These are phyloP conservation scores for Gyromitra esculenta DNA, from an alignment of 2,329 filamentous ascomycete genomes.

Conservation along the genomic window DNA sequence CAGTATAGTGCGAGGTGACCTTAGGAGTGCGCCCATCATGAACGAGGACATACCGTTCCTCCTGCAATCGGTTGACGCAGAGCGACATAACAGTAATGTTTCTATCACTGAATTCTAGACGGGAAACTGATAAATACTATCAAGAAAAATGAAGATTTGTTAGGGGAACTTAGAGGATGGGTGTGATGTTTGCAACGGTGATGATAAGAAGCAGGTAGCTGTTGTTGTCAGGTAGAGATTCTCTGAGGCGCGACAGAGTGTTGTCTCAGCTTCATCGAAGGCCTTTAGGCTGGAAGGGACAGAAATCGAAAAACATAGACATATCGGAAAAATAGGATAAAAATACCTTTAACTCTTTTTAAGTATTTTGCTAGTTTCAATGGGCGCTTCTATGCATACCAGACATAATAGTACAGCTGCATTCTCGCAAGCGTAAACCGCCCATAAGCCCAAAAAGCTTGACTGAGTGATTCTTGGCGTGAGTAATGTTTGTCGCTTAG, in stretches of 20 bases:
- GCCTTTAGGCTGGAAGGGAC: not conserved
- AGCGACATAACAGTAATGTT: slow-evolving; percentile 73
- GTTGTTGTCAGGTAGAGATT: slow-evolving; percentile 10
- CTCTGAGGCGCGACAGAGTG: slow-evolving; percentile 11
- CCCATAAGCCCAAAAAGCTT: not conserved
- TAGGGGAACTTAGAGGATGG: not conserved
- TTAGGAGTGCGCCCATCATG: not conserved
- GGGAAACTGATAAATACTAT: slow-evolving; percentile 3
- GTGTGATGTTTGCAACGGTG: slow-evolving; percentile 18
- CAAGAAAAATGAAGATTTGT: not conserved
- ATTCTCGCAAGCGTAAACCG: not conserved
- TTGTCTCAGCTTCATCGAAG: not conserved
- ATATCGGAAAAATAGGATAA: not conserved
- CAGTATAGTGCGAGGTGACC: not conserved
- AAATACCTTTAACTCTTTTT: not conserved
- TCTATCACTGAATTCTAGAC: not conserved
- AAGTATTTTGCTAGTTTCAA: not conserved
- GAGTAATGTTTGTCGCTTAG: slow-evolving; percentile 14
- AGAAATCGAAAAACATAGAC: not conserved
- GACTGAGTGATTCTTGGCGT: slow-evolving; percentile 1
- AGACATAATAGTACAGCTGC: not conserved
- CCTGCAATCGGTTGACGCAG: slow-evolving; percentile 85
- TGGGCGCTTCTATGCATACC: not conserved
- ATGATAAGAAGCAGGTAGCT: slow-evolving; percentile 16
- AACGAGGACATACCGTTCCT: slow-evolving; percentile 75